Conservation (phyloP, 2,329 filamentous ascomycete genomes). For the Botrytis squamosa region DNA sequence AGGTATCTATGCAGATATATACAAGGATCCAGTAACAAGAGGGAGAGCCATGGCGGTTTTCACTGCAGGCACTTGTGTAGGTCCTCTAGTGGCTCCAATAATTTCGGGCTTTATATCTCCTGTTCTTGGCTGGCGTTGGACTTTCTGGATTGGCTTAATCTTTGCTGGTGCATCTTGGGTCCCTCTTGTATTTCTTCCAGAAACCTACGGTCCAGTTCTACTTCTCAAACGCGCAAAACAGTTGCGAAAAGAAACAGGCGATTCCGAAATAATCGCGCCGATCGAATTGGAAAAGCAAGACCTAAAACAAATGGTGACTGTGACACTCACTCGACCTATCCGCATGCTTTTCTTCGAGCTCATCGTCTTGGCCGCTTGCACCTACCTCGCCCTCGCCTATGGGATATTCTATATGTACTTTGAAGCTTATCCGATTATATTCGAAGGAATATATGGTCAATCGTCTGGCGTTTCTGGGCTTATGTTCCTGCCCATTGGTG, state of each 20-base stretch:
- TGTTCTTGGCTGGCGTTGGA: constrained; percentile 60
- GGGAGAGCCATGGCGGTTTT: constrained; percentile 63
- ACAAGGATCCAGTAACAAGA: constrained; percentile 52
- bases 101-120: constrained; percentile 59
- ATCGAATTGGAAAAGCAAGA: constrained; percentile 61
- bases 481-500: constrained; percentile 56
- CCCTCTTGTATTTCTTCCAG: constrained; percentile 61
- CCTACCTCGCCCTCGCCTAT: constrained; percentile 62
- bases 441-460: constrained; percentile 58
- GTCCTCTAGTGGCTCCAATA: constrained; percentile 60
- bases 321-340: constrained; percentile 60
- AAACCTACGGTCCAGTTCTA: constrained; percentile 60
- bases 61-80: constrained; percentile 64
- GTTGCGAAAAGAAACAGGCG: constrained; percentile 58
- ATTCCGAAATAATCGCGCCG: constrained; percentile 55
- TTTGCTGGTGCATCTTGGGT: constrained; percentile 62
- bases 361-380: constrained; percentile 59
- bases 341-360: constrained; percentile 61
- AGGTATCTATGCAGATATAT: constrained; percentile 67
- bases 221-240: constrained; percentile 57
- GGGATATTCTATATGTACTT: constrained; percentile 64
- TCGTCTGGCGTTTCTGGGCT: constrained; percentile 56
- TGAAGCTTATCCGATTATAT: constrained; percentile 64
- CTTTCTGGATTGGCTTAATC: constrained; percentile 60
- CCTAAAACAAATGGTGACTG: constrained; percentile 49